Evolutionary conservation across 257 asterid species (phyloP), one percentile per base, ranked within the genome.

Genomic region (Solanum etuberosum): DNA sequence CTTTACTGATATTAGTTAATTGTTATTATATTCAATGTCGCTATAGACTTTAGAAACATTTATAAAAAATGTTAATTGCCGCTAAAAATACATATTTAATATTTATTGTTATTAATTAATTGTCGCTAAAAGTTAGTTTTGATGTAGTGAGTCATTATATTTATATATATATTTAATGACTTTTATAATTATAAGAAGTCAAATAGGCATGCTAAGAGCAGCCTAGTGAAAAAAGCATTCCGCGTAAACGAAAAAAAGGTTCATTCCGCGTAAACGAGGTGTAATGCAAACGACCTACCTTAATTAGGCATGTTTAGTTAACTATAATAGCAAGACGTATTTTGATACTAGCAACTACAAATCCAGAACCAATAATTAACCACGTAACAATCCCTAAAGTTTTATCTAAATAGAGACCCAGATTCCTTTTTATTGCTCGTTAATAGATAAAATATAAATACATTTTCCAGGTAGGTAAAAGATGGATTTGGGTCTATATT

Each of bases 271-370:
- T 61, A 9, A 61, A 5, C 2, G 5, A 61, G 14, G 5, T 10
- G 6, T 10, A 61, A n/a, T 0, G 31, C n/a, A 10, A 1, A n/a
- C 8, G 6, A 7, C 6, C 25, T 4, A 16, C 0, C 32, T 7
- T 20, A 70, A 32, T 5, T 70, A 16, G 25, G 25, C 7, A 32
- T 70, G 40, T 0, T 15, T 5, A 35, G 42, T 9, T 5, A 35
- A 37, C 2, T 35, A 73, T 21, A 71, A 21, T 68, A 15, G 20
- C 7, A 61, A 61, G 10, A 13, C 31, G 40, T 2, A 12, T 70
- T 31, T 31, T 8, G 16, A 29, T 5, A 2, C 16, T 7, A 67
- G 21, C 2, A 67, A 27, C 37, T 6, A 8, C 27, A 51, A 51
- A n/a, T 16, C 9, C 2, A 63, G 71, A 63, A 5, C 71, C 31